phyloP scores from a whole-genome alignment of 2,329 filamentous ascomycete species.

The Orbilia quercus region DNA sequence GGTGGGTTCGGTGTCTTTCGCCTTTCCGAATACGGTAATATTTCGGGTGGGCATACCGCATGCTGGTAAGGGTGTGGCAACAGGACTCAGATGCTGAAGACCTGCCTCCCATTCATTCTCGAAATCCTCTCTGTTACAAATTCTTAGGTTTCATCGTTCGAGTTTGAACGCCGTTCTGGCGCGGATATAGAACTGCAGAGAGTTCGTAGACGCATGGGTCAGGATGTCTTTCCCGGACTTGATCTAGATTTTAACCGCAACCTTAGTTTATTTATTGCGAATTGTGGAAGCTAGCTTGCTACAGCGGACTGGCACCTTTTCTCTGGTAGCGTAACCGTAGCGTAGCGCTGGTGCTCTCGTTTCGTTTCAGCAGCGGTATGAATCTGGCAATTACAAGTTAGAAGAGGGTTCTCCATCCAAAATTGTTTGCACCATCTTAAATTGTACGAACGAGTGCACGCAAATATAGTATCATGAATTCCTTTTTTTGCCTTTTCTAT shows the following conservation, averaged over 20 bases:
- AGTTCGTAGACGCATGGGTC: conserved; percentile 46
- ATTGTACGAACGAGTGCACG: conserved; percentile 5
- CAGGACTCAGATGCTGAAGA: conserved; percentile 26
- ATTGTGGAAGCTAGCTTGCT: conserved; percentile 37
- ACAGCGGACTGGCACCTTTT: conserved; percentile 14
- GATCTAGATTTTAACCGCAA: conserved; percentile 34
- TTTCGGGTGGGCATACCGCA: conserved; percentile 37
- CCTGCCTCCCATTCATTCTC: conserved; percentile 30
- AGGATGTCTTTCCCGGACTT: conserved; percentile 37
- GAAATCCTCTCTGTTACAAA: conserved; percentile 10
- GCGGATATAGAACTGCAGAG: conserved; percentile 38
- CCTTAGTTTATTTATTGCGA: conserved; percentile 11
- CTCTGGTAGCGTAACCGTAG: conserved; percentile 35
- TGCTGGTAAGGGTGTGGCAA: conserved; percentile 24
- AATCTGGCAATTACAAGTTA: conserved; percentile 37
- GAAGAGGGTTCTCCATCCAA: conserved; percentile 22
- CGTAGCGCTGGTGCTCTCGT: no score
- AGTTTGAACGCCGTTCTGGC: conserved; percentile 41
- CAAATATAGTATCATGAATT: conserved; percentile 6
- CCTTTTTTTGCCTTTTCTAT: no score
- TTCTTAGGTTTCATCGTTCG: conserved; percentile 30
- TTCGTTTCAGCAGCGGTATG: conserved; percentile 48
- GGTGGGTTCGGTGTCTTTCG: conserved; percentile 17
- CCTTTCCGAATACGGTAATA: conserved; percentile 34
- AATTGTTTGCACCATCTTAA: conserved; percentile 25